These are phyloP conservation scores for Orbilia brochopaga DNA, from an alignment of 2,329 filamentous ascomycete genomes.

Conservation along the genomic window DNA sequence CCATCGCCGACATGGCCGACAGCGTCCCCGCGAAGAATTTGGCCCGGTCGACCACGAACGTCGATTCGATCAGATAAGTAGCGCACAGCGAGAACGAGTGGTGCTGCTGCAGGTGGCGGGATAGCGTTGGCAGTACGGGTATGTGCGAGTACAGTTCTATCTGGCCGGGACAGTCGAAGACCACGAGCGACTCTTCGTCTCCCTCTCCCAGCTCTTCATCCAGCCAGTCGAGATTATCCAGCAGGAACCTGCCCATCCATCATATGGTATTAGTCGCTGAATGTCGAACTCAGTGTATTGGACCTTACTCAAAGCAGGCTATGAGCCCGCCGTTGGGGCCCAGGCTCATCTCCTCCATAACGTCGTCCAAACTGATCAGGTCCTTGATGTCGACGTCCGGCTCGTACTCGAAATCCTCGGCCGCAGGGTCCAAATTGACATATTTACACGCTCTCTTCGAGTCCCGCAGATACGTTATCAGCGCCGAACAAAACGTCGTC, in stretches of 20 bases:
- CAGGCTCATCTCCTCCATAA: constrained; percentile 91
- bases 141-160: constrained; percentile 99
- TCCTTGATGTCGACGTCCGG: constrained; percentile 96
- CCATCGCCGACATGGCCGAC: constrained; percentile 97
- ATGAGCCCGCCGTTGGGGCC: constrained; percentile 92
- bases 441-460: constrained; percentile 55
- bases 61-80: constrained; percentile 91
- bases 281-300: neutral
- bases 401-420: constrained; percentile 87
- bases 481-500: constrained; percentile 91
- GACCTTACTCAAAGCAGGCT: constrained; percentile 79
- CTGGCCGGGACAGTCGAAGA: constrained; percentile 98
- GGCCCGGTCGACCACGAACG: constrained; percentile 91
- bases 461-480: constrained; percentile 90
- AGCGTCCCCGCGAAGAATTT: constrained; percentile 97
- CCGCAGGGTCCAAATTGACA: constrained; percentile 96
- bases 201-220: constrained; percentile 81
- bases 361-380: constrained; percentile 89
- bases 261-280: constrained; percentile 1
- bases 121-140: constrained; percentile 83
- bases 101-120: constrained; percentile 85
- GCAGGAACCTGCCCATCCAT: constrained; percentile 69
- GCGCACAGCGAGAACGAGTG: constrained; percentile 70
- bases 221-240: constrained; percentile 92
- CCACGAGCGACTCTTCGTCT: constrained; percentile 93